A percentile compares a stretch with the other conserved stretches of the same genome.
Conservation (phyloP, 495 filamentous ascomycete genomes). For the Penicillium angulare region DNA sequence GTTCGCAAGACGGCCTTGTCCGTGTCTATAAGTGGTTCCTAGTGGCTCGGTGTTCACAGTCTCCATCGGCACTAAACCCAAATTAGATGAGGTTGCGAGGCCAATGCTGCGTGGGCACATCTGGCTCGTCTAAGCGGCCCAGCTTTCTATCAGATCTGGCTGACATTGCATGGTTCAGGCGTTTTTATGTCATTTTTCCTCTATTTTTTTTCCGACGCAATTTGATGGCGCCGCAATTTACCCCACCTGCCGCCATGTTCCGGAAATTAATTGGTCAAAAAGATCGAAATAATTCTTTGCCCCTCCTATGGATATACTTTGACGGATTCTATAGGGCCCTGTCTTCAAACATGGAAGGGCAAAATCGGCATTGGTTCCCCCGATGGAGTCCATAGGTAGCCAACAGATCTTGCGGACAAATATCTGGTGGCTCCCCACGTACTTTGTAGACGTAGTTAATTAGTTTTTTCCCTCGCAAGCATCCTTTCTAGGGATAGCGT, state of each 20-base stretch:
- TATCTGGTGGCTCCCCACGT: not conserved
- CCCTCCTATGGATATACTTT: no score
- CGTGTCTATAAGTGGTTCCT: not conserved
- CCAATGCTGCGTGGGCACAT: not conserved
- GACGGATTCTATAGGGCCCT: no score
- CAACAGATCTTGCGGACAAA: not conserved
- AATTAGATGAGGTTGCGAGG: conserved; percentile 31
- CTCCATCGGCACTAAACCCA: conserved; percentile 19
- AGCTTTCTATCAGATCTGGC: conserved; percentile 16
- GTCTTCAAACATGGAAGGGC: no score
- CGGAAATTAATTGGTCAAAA: no score
- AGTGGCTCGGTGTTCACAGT: not conserved
- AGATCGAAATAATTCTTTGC: no score
- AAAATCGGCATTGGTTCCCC: conserved; percentile 5
- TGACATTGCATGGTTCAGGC: conserved; percentile 2
- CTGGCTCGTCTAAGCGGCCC: conserved; percentile 11
- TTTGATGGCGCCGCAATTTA: not conserved
- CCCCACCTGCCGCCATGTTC: not conserved
- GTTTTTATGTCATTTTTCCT: conserved; percentile 14
- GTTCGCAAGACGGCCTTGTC: not conserved
- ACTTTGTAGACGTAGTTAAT: no score
- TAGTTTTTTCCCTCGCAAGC: no score
- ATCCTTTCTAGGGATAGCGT: not conserved
- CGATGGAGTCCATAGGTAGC: not conserved
- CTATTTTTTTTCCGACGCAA: not conserved